phyloP scores from a whole-genome alignment of 208 protist genomes.

The Acanthamoeba royreba region DNA sequence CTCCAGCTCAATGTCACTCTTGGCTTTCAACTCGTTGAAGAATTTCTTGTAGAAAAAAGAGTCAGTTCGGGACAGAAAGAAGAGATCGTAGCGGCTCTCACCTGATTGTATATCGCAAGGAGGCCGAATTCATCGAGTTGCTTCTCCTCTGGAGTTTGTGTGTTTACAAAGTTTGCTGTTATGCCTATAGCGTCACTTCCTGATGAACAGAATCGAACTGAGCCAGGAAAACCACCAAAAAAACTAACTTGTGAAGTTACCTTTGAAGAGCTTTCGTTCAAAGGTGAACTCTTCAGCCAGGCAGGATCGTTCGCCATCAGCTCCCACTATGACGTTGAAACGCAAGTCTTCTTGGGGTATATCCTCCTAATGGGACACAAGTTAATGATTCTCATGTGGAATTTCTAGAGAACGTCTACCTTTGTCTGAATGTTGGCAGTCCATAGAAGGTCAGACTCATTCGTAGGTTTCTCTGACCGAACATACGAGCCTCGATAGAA shows the following conservation, averaged over 20 bases:
- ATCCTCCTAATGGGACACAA: too few relatives aligned
- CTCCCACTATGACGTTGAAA: constrained; percentile 45
- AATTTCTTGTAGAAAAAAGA: too few relatives aligned
- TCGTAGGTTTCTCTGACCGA: neutral
- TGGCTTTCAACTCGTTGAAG: constrained; percentile 34
- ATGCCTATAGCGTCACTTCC: constrained; percentile 28
- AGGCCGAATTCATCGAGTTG: neutral
- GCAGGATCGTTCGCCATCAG: constrained; percentile 41
- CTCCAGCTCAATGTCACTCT: constrained; percentile 33
- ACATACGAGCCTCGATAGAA: constrained; percentile 2
- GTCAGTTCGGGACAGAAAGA: too few relatives aligned
- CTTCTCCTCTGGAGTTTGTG: neutral
- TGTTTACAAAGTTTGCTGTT: constrained; percentile 42
- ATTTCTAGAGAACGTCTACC: too few relatives aligned
- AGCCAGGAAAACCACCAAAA: too few relatives aligned
- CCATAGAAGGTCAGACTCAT: neutral
- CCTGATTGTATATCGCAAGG: neutral
- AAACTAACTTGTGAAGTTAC: too few relatives aligned
- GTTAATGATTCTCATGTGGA: too few relatives aligned
- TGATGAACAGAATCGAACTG: neutral
- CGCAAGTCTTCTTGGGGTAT: neutral
- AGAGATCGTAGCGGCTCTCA: too few relatives aligned
- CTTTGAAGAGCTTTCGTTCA: constrained; percentile 41
- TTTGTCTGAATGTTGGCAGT: neutral
- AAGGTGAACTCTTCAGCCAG: constrained; percentile 19